These are phyloP conservation scores for Nothomitra cinnamomea DNA, from an alignment of 2,329 filamentous ascomycete genomes.

Conservation along the genomic window DNA sequence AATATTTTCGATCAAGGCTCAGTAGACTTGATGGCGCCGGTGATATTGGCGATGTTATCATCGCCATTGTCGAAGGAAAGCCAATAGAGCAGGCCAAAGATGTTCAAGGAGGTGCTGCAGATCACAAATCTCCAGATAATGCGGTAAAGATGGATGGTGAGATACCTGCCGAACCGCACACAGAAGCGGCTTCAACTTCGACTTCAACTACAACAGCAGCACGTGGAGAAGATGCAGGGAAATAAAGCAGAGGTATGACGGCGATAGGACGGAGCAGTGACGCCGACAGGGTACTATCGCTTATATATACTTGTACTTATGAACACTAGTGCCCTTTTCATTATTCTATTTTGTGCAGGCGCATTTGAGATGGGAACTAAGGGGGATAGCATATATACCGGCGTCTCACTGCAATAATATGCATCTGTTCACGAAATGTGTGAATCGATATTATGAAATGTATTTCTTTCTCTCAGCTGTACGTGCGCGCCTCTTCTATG, in stretches of 20 bases:
- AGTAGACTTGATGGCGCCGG: conserved; percentile 65
- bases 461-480: too few species aligned
- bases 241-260: too few species aligned
- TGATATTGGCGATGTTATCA: conserved; percentile 52
- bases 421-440: neutral
- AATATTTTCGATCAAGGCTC: conserved; percentile 53
- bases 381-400: neutral
- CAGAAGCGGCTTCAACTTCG: neutral
- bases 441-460: too few species aligned
- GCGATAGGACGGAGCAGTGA: too few species aligned
- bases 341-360: neutral
- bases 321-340: neutral
- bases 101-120: neutral
- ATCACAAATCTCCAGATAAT: neutral
- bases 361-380: neutral
- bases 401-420: neutral
- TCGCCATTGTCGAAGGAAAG: conserved; percentile 33
- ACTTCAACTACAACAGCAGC: neutral
- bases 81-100: neutral
- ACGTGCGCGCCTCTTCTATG: too few species aligned
- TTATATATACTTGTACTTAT: too few species aligned
- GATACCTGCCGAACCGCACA: neutral
- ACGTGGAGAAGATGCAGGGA: too few species aligned
- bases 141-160: neutral
- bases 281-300: too few species aligned